Conservation (phyloP, 2,329 filamentous ascomycete genomes). For the Annulohypoxylon truncatum region DNA sequence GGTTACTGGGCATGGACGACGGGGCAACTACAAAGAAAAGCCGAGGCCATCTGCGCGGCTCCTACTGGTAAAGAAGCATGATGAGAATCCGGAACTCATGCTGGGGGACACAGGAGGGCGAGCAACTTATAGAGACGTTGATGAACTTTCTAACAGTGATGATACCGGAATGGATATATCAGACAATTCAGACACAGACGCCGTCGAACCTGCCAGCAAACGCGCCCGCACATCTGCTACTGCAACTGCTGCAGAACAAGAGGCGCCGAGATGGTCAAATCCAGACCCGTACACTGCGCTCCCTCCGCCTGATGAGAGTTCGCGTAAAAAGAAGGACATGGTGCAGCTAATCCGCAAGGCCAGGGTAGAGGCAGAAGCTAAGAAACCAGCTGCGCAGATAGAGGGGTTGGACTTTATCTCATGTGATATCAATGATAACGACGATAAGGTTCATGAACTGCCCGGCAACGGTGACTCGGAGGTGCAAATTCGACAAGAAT, state of each 20-base stretch:
- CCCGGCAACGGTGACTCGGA: background rate
- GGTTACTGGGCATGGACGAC: background rate
- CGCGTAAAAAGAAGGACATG: slow-evolving; percentile 83
- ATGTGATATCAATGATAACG: slow-evolving; percentile 74
- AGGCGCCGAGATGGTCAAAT: slow-evolving; percentile 88
- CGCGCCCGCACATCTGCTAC: slow-evolving; percentile 52
- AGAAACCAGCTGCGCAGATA: slow-evolving; percentile 63
- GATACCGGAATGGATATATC: slow-evolving; percentile 75
- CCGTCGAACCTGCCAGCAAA: slow-evolving; percentile 58
- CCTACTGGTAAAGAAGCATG: slow-evolving; percentile 59
- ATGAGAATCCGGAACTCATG: slow-evolving; percentile 58
- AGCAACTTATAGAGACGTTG: slow-evolving; percentile 65
- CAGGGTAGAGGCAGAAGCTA: slow-evolving; percentile 68
- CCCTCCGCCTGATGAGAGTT: slow-evolving; percentile 79
- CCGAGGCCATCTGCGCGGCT: slow-evolving; percentile 52
- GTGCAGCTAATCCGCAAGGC: slow-evolving; percentile 93
- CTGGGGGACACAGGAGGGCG: slow-evolving; percentile 59
- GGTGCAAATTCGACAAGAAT: background rate
- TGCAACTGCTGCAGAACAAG: slow-evolving; percentile 54
- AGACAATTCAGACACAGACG: slow-evolving; percentile 58
- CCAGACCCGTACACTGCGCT: slow-evolving; percentile 92
- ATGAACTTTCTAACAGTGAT: slow-evolving; percentile 71
- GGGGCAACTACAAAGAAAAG: background rate
- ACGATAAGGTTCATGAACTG: slow-evolving; percentile 47
- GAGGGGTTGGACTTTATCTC: slow-evolving; percentile 90